Conservation (phyloP, 2,329 filamentous ascomycete species). For the Amauroascus niger region DNA sequence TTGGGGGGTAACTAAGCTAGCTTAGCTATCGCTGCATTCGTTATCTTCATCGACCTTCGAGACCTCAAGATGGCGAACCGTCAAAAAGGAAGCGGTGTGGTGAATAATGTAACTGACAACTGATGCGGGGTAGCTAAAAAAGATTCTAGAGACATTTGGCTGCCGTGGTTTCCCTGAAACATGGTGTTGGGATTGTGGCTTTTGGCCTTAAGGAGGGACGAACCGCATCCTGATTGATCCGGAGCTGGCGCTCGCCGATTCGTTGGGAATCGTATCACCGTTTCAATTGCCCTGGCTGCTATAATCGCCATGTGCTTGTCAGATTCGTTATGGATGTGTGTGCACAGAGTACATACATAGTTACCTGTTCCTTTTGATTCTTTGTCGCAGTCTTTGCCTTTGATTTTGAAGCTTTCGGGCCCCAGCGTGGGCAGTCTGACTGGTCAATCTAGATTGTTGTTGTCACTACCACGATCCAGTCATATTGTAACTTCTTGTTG, state of each 20-base stretch:
- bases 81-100: not conserved
- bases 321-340: not conserved
- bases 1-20: too few relatives aligned
- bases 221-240: not conserved
- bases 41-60: slow-evolving; percentile 2
- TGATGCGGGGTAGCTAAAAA: not conserved
- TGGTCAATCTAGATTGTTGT: too few relatives aligned
- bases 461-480: too few relatives aligned
- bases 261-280: not conserved
- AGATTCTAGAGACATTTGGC: not conserved
- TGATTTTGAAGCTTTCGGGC: not conserved
- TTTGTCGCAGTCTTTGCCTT: not conserved
- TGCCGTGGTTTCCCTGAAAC: slow-evolving; percentile 1
- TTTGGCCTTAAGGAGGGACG: not conserved
- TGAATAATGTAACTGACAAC: not conserved
- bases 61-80: not conserved
- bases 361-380: too few relatives aligned
- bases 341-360: too few relatives aligned
- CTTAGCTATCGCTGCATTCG: not conserved
- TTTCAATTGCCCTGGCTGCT: not conserved
- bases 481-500: too few relatives aligned
- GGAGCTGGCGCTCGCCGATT: slow-evolving; percentile 1
- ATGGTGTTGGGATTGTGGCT: not conserved
- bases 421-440: too few relatives aligned
- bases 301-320: not conserved